Evolutionary conservation across 768 basidiomycete species (phyloP), one percentile per base, ranked within the genome.

Genomic region (Boletus bicolor): DNA sequence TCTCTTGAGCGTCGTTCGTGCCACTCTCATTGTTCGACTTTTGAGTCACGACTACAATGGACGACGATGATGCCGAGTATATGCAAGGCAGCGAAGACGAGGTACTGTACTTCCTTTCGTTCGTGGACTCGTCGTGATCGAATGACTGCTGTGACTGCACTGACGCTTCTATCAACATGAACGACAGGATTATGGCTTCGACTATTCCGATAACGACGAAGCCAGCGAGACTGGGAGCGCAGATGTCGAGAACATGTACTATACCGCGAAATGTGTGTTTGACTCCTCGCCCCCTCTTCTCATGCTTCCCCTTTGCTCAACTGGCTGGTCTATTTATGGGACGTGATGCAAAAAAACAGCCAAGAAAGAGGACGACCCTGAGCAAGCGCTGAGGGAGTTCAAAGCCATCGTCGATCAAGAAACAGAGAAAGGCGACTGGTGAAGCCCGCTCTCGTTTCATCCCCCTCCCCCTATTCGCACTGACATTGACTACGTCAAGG

Each of bases 221-320:
- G 90, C 81, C 30, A 84, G 91, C 53, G 89, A 89, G 63, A 80
- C 84, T 1, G 89, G 82, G 47, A 90, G 84, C 51, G 89, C 85
- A 26, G 95, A 97, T 73, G 85, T 97, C 44, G 97, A 99, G 76
- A 99, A 99, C 68, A 85, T 94, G 83, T 99, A 99, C 75, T 98
- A 98, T 72, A 89, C 87, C 47, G 97, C 97, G 11, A 99, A 99
- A 73, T 86, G 96, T 98, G 61, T 49, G 87, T 72, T 38, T 15
- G 9, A 10, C 10, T 41, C 53, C 26, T 56, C 41, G 5, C 42
- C 47, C 7, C n/a, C 48, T 50, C 44, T 30, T 41, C 17, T 46
- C 32, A 5, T 44, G 5, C 7, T 1, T 36, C 7, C 28, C 32
- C 19, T 10, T 41, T 35, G 42, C 38, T 55, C 45, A 48, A 11